Evolutionary conservation across 2,329 filamentous ascomycete genomes (phyloP).

Genomic region (Apiospora rasikravindrae): DNA sequence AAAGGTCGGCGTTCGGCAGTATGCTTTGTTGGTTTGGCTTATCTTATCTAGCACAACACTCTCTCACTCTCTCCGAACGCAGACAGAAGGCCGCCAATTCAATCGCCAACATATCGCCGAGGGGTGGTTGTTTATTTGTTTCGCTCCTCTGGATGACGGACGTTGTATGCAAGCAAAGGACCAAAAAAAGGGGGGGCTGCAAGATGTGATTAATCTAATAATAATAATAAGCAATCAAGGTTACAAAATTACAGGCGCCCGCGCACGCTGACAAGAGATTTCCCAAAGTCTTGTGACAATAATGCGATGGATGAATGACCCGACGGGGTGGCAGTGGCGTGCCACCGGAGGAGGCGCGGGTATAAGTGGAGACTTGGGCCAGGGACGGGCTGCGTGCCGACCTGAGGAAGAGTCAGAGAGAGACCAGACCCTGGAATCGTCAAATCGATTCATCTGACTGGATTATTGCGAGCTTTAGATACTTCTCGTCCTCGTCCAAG

Average conservation of each 20-base stretch:
- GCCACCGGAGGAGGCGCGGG: not conserved
- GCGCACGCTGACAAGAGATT: not conserved
- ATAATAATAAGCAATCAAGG: not conserved
- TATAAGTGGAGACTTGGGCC: slow-evolving; percentile 6
- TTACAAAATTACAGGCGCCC: not conserved
- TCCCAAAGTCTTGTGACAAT: slow-evolving; percentile 9
- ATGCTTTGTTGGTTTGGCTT: not conserved
- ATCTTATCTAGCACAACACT: not conserved
- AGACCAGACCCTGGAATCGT: not conserved
- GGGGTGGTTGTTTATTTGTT: not conserved
- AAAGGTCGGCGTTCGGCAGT: slow-evolving; percentile 1
- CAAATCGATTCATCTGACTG: not conserved
- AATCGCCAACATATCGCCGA: not conserved
- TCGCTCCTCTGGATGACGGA: not conserved
- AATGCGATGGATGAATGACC: not conserved
- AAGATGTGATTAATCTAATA: slow-evolving; percentile 4
- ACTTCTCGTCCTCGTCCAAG: not conserved
- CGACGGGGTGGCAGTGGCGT: not conserved
- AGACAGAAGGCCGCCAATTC: not conserved
- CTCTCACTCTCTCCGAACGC: no score
- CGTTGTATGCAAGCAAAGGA: not conserved
- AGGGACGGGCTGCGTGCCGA: slow-evolving; percentile 4
- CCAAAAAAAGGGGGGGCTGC: not conserved
- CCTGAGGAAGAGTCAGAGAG: not conserved
- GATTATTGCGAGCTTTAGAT: not conserved